phyloP scores from a whole-genome alignment of 1,139 yeast species.

The Wickerhamomyces sp. region DNA sequence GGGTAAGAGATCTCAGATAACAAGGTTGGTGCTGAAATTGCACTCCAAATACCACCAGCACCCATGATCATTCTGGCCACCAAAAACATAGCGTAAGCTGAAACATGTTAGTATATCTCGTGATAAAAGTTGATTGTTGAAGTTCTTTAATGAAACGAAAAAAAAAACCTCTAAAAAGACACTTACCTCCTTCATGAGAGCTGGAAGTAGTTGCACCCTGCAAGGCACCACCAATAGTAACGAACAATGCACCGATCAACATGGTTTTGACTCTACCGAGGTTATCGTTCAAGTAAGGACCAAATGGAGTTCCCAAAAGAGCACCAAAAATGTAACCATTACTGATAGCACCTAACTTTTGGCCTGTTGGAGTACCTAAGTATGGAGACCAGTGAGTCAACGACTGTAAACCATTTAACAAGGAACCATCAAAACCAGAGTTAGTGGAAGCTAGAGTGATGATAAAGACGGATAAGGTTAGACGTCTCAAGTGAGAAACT shows the following conservation, averaged over 20 bases:
- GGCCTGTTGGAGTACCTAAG: slow-evolving; percentile 39
- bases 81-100: slow-evolving; percentile 34
- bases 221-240: slow-evolving; percentile 37
- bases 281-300: slow-evolving; percentile 35
- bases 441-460: slow-evolving; percentile 41
- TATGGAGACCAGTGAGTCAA: slow-evolving; percentile 31
- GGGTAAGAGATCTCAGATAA: slow-evolving; percentile 37
- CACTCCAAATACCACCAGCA: slow-evolving; percentile 32
- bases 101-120: neutral
- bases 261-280: slow-evolving; percentile 40
- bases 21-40: slow-evolving; percentile 29
- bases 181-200: neutral
- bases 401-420: slow-evolving; percentile 47
- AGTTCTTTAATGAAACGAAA: neutral
- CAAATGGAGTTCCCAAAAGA: slow-evolving; percentile 16
- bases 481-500: slow-evolving; percentile 31
- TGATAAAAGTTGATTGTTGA: neutral
- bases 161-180: neutral
- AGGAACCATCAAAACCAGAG: slow-evolving; percentile 46
- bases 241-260: slow-evolving; percentile 31
- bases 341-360: slow-evolving; percentile 37
- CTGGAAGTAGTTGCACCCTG: slow-evolving; percentile 32
- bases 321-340: slow-evolving; percentile 49
- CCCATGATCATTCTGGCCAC: slow-evolving; percentile 42
- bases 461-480: slow-evolving; percentile 33